Percentiles rank a stretch among this genome's conserved stretches.
phyloP scores from a whole-genome alignment of 225 moss, liverwort and hornwort species.

The Climacium dendroides region DNA sequence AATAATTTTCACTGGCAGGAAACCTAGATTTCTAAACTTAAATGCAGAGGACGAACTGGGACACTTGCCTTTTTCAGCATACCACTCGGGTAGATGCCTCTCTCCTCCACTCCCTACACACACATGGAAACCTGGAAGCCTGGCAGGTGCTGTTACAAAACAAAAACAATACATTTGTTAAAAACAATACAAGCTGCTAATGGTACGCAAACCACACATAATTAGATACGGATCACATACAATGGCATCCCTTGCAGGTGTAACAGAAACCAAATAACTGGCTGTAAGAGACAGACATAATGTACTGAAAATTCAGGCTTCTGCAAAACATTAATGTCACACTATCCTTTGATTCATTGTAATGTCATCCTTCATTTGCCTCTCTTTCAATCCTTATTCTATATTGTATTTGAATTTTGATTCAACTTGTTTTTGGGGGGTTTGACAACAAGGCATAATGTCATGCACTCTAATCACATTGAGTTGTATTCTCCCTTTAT shows the following conservation, averaged over 20 bases:
- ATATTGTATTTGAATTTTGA: neutral
- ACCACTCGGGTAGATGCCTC: slow-evolving; percentile 69
- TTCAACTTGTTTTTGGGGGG: neutral
- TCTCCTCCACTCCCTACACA: slow-evolving; percentile 75
- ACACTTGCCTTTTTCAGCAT: slow-evolving; percentile 44
- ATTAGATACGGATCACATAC: neutral
- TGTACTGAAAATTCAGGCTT: neutral
- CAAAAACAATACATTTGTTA: neutral
- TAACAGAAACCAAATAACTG: neutral
- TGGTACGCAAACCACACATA: neutral
- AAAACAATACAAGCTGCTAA: neutral
- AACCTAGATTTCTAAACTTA: neutral
- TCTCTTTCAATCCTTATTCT: neutral
- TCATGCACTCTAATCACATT: too few species aligned
- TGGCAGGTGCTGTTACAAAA: slow-evolving; percentile 11
- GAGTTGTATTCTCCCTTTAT: neutral
- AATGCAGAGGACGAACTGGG: neutral
- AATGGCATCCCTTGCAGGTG: neutral
- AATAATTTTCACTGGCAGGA: neutral
- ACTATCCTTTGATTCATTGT: neutral
- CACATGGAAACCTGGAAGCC: slow-evolving; percentile 69
- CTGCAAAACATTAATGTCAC: neutral
- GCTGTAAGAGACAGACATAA: neutral
- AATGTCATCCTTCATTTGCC: neutral
- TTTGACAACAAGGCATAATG: neutral